These are phyloP conservation scores for Colletotrichum graminicola DNA, from an alignment of 2,329 filamentous ascomycete species.

Conservation along the genomic window DNA sequence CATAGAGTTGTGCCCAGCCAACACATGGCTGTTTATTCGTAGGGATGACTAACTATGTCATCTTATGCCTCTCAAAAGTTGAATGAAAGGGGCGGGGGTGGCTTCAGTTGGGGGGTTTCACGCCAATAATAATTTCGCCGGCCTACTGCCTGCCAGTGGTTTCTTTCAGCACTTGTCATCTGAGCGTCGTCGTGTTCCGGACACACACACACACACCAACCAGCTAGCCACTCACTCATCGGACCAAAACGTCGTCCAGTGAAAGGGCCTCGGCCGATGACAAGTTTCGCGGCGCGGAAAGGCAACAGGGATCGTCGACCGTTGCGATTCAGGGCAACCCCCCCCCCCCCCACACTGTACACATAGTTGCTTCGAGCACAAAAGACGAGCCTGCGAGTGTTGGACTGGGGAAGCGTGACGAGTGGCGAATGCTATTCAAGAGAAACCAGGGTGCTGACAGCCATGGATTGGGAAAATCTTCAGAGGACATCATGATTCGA, in stretches of 20 bases:
- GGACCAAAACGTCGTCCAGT: conserved; percentile 16
- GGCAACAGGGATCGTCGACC: conserved; percentile 34
- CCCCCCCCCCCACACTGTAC: background rate
- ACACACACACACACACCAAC: background rate
- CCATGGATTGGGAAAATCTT: conserved; percentile 24
- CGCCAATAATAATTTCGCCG: conserved; percentile 25
- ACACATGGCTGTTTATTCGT: background rate
- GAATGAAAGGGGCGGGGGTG: conserved; percentile 30
- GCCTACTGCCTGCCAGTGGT: conserved; percentile 19
- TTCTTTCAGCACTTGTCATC: conserved; percentile 29
- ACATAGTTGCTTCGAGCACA: conserved; percentile 26
- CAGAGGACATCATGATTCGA: conserved; percentile 28
- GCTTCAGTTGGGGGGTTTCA: conserved; percentile 32
- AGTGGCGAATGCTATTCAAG: conserved; percentile 3
- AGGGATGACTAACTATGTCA: background rate
- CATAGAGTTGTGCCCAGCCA: conserved; percentile 16
- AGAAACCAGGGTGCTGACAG: conserved; percentile 33
- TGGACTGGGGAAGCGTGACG: conserved; percentile 32
- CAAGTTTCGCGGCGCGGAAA: conserved; percentile 3
- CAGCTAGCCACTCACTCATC: conserved; percentile 9
- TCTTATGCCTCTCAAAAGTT: background rate
- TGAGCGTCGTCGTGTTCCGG: conserved; percentile 27
- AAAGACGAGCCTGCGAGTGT: conserved; percentile 26
- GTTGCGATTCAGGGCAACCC: conserved; percentile 39
- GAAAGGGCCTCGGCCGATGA: background rate